These are phyloP conservation scores for Colletotrichum tamarilloi DNA, from an alignment of 2,329 filamentous ascomycete genomes.

Conservation along the genomic window DNA sequence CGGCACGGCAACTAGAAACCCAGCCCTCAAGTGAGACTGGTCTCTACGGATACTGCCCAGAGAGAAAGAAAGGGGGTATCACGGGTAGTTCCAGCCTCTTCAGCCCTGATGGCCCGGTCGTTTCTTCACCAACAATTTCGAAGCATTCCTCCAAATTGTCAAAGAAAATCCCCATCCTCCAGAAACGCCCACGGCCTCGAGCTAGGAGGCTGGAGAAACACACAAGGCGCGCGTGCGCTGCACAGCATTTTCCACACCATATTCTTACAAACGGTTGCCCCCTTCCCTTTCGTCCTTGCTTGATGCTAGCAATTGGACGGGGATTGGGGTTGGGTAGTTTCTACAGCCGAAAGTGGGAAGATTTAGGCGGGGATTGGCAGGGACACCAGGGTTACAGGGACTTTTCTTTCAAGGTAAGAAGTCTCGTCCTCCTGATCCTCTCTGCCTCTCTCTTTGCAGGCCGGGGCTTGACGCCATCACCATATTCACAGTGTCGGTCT, in stretches of 20 bases:
- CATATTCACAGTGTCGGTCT: neutral
- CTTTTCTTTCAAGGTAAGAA: neutral
- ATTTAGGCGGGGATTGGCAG: constrained; percentile 4
- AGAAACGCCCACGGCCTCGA: constrained; percentile 10
- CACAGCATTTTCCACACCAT: neutral
- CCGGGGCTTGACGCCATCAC: constrained; percentile 26
- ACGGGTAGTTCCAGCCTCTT: constrained; percentile 1
- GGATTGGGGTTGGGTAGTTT: constrained; percentile 1
- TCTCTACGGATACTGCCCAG: neutral
- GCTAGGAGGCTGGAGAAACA: constrained; percentile 4
- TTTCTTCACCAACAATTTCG: constrained; percentile 27
- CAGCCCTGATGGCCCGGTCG: constrained; percentile 10
- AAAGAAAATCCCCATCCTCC: neutral
- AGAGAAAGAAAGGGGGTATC: neutral
- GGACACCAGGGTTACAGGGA: constrained; percentile 6
- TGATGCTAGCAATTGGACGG: neutral
- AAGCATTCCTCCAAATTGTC: constrained; percentile 18
- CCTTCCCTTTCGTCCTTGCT: constrained; percentile 1
- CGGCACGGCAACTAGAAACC: neutral
- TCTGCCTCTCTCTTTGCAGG: neutral
- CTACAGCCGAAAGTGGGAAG: constrained; percentile 15
- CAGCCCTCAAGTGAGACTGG: neutral
- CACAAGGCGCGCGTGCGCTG: neutral
- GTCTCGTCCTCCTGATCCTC: neutral
- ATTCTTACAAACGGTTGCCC: constrained; percentile 8